Evolutionary conservation across 208 protist genomes (phyloP).

Genomic region (Leishmania major): DNA sequence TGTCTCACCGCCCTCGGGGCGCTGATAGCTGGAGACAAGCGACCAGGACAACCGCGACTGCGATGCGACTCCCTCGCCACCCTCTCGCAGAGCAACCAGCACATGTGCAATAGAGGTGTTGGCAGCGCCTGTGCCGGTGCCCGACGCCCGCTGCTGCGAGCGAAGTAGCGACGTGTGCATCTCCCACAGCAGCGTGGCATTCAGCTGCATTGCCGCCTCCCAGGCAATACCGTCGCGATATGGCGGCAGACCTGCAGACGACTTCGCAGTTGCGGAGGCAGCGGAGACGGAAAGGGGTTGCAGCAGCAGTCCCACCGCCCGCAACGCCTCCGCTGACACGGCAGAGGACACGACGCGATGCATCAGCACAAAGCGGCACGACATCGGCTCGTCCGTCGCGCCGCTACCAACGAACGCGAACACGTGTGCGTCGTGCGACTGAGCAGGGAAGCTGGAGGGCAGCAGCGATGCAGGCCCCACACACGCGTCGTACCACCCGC

Average conservation of each 20-base stretch:
- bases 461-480: slow-evolving; percentile 10
- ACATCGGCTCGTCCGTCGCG: slow-evolving; percentile 12
- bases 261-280: not conserved
- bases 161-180: slow-evolving; percentile 21
- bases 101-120: slow-evolving; percentile 20
- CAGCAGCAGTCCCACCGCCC: not conserved
- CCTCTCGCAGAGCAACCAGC: slow-evolving; percentile 10
- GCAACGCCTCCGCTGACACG: not conserved
- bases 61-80: not conserved
- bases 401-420: slow-evolving; percentile 32
- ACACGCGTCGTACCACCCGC: slow-evolving; percentile 18
- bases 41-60: slow-evolving; percentile 11
- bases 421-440: slow-evolving; percentile 6
- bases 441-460: not conserved
- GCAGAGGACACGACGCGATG: slow-evolving; percentile 27
- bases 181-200: slow-evolving; percentile 27
- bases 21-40: slow-evolving; percentile 20
- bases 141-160: not conserved
- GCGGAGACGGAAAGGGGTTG: not conserved
- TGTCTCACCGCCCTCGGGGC: not conserved
- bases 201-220: slow-evolving; percentile 27
- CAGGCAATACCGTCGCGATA: slow-evolving; percentile 16
- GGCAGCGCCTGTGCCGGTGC: not conserved
- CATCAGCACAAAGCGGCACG: slow-evolving; percentile 28
- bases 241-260: not conserved